phyloP scores from a whole-genome alignment of 352 stramenopile genomes.

The Phytophthora sp. region DNA sequence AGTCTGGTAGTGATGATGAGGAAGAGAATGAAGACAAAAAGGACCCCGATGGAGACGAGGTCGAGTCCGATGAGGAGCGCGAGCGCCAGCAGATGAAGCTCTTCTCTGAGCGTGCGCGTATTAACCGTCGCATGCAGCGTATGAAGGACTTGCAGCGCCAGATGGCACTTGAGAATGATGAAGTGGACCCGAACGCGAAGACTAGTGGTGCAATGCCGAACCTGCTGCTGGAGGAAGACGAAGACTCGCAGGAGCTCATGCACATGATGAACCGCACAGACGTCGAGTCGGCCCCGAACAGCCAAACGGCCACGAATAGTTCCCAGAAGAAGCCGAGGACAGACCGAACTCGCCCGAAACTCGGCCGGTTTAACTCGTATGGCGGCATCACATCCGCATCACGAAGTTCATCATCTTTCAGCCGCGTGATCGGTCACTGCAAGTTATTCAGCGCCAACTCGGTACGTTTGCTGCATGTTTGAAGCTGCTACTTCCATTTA shows the following conservation, averaged over 20 bases:
- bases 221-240: slow-evolving; percentile 75
- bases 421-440: slow-evolving; percentile 68
- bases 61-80: slow-evolving; percentile 79
- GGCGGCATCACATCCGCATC: slow-evolving; percentile 46
- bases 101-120: slow-evolving; percentile 79
- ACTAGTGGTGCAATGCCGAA: slow-evolving; percentile 48
- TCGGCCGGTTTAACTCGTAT: slow-evolving; percentile 66
- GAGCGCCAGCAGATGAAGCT: slow-evolving; percentile 88
- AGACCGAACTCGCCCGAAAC: slow-evolving; percentile 35
- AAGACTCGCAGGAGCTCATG: slow-evolving; percentile 79
- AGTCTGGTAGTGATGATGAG: slow-evolving; percentile 73
- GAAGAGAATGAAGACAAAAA: slow-evolving; percentile 36
- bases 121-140: slow-evolving; percentile 87
- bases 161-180: slow-evolving; percentile 53
- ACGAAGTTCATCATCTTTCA: slow-evolving; percentile 68
- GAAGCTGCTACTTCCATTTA: background rate
- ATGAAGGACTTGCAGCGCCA: slow-evolving; percentile 84
- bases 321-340: slow-evolving; percentile 15
- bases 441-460: slow-evolving; percentile 74
- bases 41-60: slow-evolving; percentile 51
- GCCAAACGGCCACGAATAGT: background rate
- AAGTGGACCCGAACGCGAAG: slow-evolving; percentile 33
- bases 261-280: slow-evolving; percentile 69
- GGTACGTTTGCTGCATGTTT: slow-evolving; percentile 38
- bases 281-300: slow-evolving; percentile 30